Evolutionary conservation across 371 early-diverging fungal species (phyloP).

Genomic region (Mortierella sp.): DNA sequence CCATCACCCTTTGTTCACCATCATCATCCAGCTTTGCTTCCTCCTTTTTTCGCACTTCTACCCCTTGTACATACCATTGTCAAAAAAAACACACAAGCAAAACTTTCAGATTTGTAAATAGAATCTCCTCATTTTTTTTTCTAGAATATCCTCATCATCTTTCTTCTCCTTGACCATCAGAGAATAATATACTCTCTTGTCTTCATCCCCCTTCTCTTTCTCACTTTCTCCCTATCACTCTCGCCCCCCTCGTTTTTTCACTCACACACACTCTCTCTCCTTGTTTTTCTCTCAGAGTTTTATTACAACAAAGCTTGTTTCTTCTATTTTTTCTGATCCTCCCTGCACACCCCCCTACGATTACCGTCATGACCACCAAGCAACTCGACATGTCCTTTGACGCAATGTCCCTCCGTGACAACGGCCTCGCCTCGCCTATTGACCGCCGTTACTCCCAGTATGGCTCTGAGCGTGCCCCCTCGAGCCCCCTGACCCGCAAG

Average conservation of each 20-base stretch:
- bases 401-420: conserved; percentile 62
- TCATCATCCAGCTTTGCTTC: neutral
- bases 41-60: neutral
- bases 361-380: conserved; percentile 55
- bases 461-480: conserved; percentile 37
- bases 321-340: conserved; percentile 17
- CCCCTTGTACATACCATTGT: conserved; percentile 13
- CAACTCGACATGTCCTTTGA: conserved; percentile 60
- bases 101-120: conserved; percentile 16
- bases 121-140: conserved; percentile 4
- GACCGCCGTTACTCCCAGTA: conserved; percentile 57
- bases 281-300: conserved; percentile 22
- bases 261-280: neutral
- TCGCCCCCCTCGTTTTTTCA: conserved; percentile 1
- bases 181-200: conserved; percentile 1
- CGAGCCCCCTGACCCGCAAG: conserved; percentile 43
- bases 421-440: conserved; percentile 46
- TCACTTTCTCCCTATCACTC: neutral
- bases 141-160: conserved; percentile 17
- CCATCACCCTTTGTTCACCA: neutral
- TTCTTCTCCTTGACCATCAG: neutral
- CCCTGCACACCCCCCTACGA: neutral
- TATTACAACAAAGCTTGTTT: conserved; percentile 2
- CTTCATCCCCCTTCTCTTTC: neutral
- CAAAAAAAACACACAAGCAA: conserved; percentile 1